Evolutionary conservation across 2,329 filamentous ascomycete species (phyloP), one percentile per base, ranked within the genome.

Genomic region (Cercospora zeae-maydis): DNA sequence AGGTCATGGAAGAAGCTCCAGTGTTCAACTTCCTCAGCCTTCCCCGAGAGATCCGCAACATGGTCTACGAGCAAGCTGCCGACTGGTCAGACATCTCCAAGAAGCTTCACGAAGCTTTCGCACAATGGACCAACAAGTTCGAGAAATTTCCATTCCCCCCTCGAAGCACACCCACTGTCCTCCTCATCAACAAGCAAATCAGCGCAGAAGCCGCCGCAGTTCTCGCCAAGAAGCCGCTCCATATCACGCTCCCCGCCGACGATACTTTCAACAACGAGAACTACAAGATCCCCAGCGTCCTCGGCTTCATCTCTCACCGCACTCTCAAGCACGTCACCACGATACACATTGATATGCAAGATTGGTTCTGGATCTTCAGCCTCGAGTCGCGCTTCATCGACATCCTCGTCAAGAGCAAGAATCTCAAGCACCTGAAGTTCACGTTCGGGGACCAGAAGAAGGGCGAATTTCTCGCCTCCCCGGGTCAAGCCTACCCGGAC

Each of bases 111-210:
- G 31, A 27, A n/a, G 61, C 61, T 11, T 54, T 73, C 19, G 61
- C 51, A 34, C 58, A 66, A n/a, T 69, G 67, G 64, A 16, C 58
- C 3, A 47, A 64, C 57, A 64, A 57, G 39, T 14, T 45, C 8
- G 9, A 61, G 53, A 42, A 16, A 7, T 56, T 62, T 14, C 55
- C 61, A 2, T 64, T 66, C 16, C 62, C 64, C 2, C 21, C 52
- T 11, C 63, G 55, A 31, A 66, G 51, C 11, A 75, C 75, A 2
- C 76, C 75, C 0, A 71, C 65, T 14, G 61, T 77, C 24, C 67
- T 78, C 1, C 72, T 76, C 3, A 45, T 77, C 63, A 76, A 75
- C 66, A 71, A 68, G 36, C 72, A 75, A 52, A 74, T 75, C 63
- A 65, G 65, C n/a, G 27, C 54, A 4, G 75, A 78, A 60, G 72